Evolutionary conservation across 192 early-diverging fungal species (phyloP).

Genomic region (Coemansia sp.): DNA sequence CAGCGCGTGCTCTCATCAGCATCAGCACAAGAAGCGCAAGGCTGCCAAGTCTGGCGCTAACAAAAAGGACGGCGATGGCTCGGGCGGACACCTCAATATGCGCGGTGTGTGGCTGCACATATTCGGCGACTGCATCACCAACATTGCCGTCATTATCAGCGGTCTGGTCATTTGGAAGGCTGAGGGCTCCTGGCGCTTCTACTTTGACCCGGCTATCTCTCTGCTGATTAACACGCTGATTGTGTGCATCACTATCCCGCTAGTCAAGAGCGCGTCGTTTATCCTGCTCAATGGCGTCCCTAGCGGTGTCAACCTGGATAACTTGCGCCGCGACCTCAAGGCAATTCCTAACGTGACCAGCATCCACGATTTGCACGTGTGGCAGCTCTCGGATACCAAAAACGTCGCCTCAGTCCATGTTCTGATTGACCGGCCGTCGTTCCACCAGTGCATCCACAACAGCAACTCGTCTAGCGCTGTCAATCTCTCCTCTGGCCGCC

Average conservation of each 20-base stretch:
- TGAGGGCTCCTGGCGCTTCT: slow-evolving; percentile 69
- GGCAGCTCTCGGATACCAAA: slow-evolving; percentile 86
- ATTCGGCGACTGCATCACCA: slow-evolving; percentile 85
- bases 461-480: slow-evolving; percentile 34
- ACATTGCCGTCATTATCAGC: slow-evolving; percentile 82
- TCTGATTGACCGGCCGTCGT: slow-evolving; percentile 57
- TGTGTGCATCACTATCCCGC: slow-evolving; percentile 58
- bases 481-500: slow-evolving; percentile 13
- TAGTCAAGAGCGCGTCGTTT: slow-evolving; percentile 69
- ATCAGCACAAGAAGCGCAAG: slow-evolving; percentile 31
- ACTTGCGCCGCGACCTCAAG: slow-evolving; percentile 64
- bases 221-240: slow-evolving; percentile 58
- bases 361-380: slow-evolving; percentile 92
- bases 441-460: slow-evolving; percentile 53
- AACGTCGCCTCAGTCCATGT: slow-evolving; percentile 84
- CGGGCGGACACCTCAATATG: slow-evolving; percentile 64
- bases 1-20: slow-evolving; percentile 19
- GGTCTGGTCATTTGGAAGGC: slow-evolving; percentile 77
- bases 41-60: slow-evolving; percentile 16
- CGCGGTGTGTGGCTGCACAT: slow-evolving; percentile 86
- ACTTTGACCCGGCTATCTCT: slow-evolving; percentile 84
- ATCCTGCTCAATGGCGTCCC: slow-evolving; percentile 87
- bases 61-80: slow-evolving; percentile 16
- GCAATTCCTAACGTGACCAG: slow-evolving; percentile 67
- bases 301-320: slow-evolving; percentile 61